phyloP scores from a whole-genome alignment of 192 early-diverging fungal species.

The Rhizophagus prolifer region DNA sequence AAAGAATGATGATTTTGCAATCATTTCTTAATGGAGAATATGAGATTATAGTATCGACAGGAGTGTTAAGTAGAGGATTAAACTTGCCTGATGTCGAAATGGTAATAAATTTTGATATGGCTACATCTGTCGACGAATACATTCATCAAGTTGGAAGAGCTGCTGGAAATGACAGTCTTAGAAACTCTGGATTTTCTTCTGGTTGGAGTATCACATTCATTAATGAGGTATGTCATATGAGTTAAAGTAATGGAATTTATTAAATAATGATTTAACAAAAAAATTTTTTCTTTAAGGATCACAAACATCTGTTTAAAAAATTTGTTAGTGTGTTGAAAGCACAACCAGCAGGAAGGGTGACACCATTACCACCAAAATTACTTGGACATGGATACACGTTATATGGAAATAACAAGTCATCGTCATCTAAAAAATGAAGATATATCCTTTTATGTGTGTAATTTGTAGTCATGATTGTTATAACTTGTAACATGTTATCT shows the following conservation, averaged over 20 bases:
- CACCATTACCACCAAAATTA: conserved; percentile 50
- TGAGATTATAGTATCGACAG: conserved; percentile 52
- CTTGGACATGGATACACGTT: conserved; percentile 26
- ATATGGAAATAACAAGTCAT: conserved; percentile 19
- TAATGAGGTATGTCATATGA: conserved; percentile 39
- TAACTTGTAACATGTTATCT: neutral
- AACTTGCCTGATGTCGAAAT: conserved; percentile 48
- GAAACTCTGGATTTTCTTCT: neutral
- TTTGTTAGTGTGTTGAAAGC: conserved; percentile 46
- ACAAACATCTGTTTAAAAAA: conserved; percentile 42
- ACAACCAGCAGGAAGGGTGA: conserved; percentile 42
- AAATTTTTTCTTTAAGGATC: conserved; percentile 33
- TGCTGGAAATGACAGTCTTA: conserved; percentile 24
- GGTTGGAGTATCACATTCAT: conserved; percentile 62
- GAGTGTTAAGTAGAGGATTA: conserved; percentile 53
- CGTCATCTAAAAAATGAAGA: neutral
- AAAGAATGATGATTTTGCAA: conserved; percentile 38
- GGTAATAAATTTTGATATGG: conserved; percentile 62
- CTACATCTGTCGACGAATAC: conserved; percentile 54
- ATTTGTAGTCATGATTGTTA: neutral
- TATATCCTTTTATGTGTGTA: neutral
- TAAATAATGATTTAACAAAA: neutral
- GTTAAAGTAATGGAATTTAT: no score
- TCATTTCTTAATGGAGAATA: conserved; percentile 33
- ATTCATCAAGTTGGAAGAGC: conserved; percentile 57